These are phyloP conservation scores for Ustilago vetiveriae DNA, from an alignment of 1,284 basidiomycete genomes.

Conservation along the genomic window DNA sequence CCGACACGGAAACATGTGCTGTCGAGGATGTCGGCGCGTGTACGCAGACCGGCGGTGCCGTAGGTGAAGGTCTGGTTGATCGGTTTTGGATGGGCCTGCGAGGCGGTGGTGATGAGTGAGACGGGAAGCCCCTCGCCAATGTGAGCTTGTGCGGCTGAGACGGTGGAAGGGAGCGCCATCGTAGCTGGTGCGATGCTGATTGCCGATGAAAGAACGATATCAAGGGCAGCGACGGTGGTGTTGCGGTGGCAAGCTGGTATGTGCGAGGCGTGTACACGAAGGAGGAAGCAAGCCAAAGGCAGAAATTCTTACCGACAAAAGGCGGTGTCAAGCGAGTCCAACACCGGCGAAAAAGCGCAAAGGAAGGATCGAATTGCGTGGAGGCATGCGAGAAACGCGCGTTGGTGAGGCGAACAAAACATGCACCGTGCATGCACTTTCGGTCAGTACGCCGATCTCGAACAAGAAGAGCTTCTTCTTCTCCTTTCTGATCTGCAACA, in stretches of 20 bases:
- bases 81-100: conserved; percentile 69
- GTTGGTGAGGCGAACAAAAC: not conserved
- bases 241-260: not conserved
- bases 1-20: conserved; percentile 93
- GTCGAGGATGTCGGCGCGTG: conserved; percentile 84
- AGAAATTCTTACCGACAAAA: too few species aligned
- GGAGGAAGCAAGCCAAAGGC: not conserved
- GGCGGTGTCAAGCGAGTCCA: not conserved
- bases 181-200: not conserved
- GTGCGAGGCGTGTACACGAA: not conserved
- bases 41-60: conserved; percentile 95
- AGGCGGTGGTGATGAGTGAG: conserved; percentile 50
- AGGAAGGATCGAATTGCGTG: too few species aligned
- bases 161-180: conserved; percentile 50
- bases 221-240: conserved; percentile 10
- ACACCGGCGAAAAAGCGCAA: not conserved
- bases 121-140: conserved; percentile 46
- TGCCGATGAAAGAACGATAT: too few species aligned
- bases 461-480: too few species aligned
- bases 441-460: conserved; percentile 6
- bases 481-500: too few species aligned
- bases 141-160: conserved; percentile 45
- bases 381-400: conserved; percentile 5
- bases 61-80: conserved; percentile 76
- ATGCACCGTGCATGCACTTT: not conserved